phyloP scores from a whole-genome alignment of 1,139 yeast species.

The Saccharomyces pastorianus region DNA sequence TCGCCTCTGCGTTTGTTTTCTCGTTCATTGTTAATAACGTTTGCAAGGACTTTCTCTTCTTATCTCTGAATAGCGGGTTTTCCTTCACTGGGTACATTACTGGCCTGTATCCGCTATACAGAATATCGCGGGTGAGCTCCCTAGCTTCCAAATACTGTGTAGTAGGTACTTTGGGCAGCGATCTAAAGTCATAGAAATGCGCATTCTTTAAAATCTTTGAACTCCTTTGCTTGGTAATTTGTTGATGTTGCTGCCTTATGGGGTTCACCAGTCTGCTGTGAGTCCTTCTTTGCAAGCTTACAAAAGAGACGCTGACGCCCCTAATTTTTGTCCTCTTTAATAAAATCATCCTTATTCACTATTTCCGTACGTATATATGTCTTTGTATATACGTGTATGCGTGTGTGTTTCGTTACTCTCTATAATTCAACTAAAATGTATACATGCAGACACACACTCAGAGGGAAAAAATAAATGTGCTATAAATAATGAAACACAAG shows the following conservation, averaged over 20 bases:
- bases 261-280: neutral
- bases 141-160: conserved; percentile 26
- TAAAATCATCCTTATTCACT: neutral
- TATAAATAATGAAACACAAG: neutral
- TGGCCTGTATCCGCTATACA: conserved; percentile 30
- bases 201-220: conserved; percentile 5
- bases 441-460: neutral
- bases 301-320: neutral
- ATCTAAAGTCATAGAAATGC: conserved; percentile 15
- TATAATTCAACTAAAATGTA: neutral
- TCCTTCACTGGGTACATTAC: conserved; percentile 28
- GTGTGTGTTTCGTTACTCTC: neutral
- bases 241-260: neutral
- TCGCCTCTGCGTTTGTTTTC: conserved; percentile 1
- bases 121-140: conserved; percentile 24
- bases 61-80: conserved; percentile 24
- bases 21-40: conserved; percentile 1
- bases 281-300: neutral
- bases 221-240: conserved; percentile 2
- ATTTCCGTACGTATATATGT: neutral
- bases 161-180: conserved; percentile 29
- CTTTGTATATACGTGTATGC: neutral
- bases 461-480: neutral
- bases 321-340: neutral
- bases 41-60: conserved; percentile 6